Conservation (phyloP, 1,139 yeast species). For the Saccharomyces pastorianus region DNA sequence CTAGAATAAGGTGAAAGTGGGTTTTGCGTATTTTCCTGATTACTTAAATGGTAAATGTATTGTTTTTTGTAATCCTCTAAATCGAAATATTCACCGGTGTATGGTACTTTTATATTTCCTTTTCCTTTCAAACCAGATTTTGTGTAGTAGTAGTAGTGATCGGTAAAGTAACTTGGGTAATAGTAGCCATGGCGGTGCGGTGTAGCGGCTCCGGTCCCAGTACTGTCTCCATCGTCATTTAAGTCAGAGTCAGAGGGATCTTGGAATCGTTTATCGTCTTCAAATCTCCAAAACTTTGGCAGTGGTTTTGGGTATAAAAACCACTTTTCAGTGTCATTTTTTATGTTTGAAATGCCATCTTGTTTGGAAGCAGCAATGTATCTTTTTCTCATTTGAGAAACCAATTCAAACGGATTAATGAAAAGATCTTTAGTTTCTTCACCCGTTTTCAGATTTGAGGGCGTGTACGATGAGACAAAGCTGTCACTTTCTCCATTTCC, state of each 20-base stretch:
- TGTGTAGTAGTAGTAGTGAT: conserved; percentile 2
- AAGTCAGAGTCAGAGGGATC: not conserved
- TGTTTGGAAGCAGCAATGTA: conserved; percentile 23
- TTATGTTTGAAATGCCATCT: conserved; percentile 20
- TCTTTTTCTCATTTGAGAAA: conserved; percentile 14
- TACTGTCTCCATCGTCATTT: not conserved
- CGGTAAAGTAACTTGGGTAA: conserved; percentile 7
- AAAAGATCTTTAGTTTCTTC: conserved; percentile 1
- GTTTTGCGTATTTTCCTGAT: not conserved
- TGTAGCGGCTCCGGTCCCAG: not conserved
- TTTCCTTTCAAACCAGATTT: not conserved
- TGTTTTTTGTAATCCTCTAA: conserved; percentile 16
- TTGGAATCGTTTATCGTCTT: conserved; percentile 22
- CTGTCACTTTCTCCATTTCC: not conserved
- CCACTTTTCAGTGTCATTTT: conserved; percentile 22
- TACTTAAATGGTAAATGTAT: not conserved
- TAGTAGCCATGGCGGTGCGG: conserved; percentile 6
- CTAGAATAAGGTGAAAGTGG: not conserved
- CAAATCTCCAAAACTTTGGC: conserved; percentile 30
- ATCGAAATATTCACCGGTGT: conserved; percentile 27
- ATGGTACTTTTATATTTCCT: conserved; percentile 9
- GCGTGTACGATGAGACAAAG: conserved; percentile 9
- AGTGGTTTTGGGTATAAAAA: conserved; percentile 28
- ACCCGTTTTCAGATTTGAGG: conserved; percentile 4
- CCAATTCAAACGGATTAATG: conserved; percentile 11